Evolutionary conservation across 2,329 filamentous ascomycete genomes (phyloP), one percentile per base, ranked within the genome.

Genomic region (Phoma sp.): DNA sequence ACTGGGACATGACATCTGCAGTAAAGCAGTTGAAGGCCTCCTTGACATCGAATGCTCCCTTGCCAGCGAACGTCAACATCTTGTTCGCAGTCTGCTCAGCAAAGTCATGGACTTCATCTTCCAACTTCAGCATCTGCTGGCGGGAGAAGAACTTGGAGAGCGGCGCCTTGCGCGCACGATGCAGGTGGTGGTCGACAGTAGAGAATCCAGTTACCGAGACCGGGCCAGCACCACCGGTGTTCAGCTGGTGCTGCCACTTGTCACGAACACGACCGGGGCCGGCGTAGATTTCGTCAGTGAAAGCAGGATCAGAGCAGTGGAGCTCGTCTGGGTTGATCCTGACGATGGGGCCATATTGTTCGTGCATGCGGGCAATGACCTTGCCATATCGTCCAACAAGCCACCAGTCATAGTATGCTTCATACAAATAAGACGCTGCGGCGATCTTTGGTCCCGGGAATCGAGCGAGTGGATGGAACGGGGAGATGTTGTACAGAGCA

Each of bases 71-170:
- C 56, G 57, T 30, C 52, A 64, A 60, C 59, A 66, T 58, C 33
- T 59, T 63, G 48, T 61, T 44, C 18, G 55, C 42, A 9, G 58
- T 57, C 57, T 60, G 52, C 29, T 52, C 29, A 27, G 56, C 61
- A 57, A 64, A 61, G 14, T 64, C 57, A 24, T 62, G 47, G 55
- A 66, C 55, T 45, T 63, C 61, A 55, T 58, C 53, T 43, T 67
- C 59, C 27, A 71, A 47, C 41, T 65, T 69, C 33, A 66, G 47
- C 56, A 69, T 66, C 40, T 68, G 65, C 40, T 65, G 62, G 37
- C 59, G 67, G 8, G 72, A 75, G 54, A 77, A 76, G 63, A 74
- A 76, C 7, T 66, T 69, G 49, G 65, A 69, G 11, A 76, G 48
- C 2, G 74, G 66, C 4, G 58, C 60, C 36, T 68, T 66, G 24